phyloP scores from a whole-genome alignment of 768 basidiomycete genomes.

The Filobasidium wieringae region DNA sequence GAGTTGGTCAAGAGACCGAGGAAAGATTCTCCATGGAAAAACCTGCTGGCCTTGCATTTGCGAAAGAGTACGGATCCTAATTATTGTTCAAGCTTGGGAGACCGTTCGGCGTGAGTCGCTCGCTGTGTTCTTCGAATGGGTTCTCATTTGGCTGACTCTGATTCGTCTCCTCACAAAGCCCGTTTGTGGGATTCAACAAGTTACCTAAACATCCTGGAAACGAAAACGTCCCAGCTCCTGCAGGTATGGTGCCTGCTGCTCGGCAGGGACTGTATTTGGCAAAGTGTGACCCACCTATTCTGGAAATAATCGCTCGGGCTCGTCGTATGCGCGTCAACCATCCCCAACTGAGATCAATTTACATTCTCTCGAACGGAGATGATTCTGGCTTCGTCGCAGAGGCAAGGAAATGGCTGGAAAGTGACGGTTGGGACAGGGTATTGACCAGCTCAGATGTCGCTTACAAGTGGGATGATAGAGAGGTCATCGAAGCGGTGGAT shows the following conservation, averaged over 20 bases:
- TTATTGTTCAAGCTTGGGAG: constrained; percentile 13
- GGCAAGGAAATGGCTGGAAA: constrained; percentile 28
- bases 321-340: constrained; percentile 35
- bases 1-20: constrained; percentile 4
- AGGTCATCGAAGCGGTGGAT: constrained; percentile 33
- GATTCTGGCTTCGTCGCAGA: constrained; percentile 26
- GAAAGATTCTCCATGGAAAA: constrained; percentile 22
- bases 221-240: constrained; percentile 34
- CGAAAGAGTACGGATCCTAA: constrained; percentile 17
- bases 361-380: constrained; percentile 33
- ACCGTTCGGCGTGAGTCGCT: constrained; percentile 22
- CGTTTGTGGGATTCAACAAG: constrained; percentile 36
- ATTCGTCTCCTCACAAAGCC: constrained; percentile 11
- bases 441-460: constrained; percentile 28
- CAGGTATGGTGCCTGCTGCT: constrained; percentile 25
- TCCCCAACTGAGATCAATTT: constrained; percentile 28
- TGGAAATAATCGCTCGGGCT: constrained; percentile 36
- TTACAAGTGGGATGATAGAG: constrained; percentile 23
- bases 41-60: constrained; percentile 34
- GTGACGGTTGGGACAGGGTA: constrained; percentile 35
- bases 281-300: constrained; percentile 30
- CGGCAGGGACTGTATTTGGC: constrained; percentile 32
- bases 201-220: constrained; percentile 32
- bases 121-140: neutral
- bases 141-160: neutral